phyloP scores from a whole-genome alignment of 2,329 filamentous ascomycete species.

The Penicillium sp. region DNA sequence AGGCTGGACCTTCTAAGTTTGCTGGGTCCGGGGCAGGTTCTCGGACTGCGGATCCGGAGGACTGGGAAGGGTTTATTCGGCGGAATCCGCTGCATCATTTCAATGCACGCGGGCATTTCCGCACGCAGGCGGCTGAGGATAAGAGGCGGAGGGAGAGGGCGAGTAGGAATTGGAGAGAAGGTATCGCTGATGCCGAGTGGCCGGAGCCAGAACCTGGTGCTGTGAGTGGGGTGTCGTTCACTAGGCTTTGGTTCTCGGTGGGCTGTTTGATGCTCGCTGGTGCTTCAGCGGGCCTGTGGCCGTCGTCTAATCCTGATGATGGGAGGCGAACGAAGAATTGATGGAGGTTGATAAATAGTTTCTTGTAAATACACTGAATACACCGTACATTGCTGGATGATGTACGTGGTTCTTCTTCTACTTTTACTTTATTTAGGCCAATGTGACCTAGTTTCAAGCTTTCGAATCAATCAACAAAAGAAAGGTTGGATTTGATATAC shows the following conservation, averaged over 20 bases:
- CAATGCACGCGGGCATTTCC: slow-evolving; percentile 70
- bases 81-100: slow-evolving; percentile 72
- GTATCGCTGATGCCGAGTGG: slow-evolving; percentile 23
- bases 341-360: not conserved
- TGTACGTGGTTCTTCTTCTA: not conserved
- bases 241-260: slow-evolving; percentile 42
- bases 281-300: slow-evolving; percentile 19
- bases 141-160: slow-evolving; percentile 50
- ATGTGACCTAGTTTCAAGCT: not conserved
- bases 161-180: slow-evolving; percentile 39
- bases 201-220: slow-evolving; percentile 1
- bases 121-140: slow-evolving; percentile 70
- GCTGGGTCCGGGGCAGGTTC: not conserved
- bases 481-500: slow-evolving; percentile 39
- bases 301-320: not conserved
- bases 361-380: not conserved
- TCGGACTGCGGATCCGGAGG: slow-evolving; percentile 25
- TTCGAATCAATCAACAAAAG: slow-evolving; percentile 24
- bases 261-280: slow-evolving; percentile 39
- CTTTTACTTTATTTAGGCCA: not conserved
- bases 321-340: slow-evolving; percentile 4
- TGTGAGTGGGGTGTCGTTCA: slow-evolving; percentile 21
- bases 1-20: slow-evolving; percentile 12
- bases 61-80: slow-evolving; percentile 41
- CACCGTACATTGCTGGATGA: slow-evolving; percentile 2